phyloP scores from a whole-genome alignment of 179 eudicot species.

The Drosera spatulata region DNA sequence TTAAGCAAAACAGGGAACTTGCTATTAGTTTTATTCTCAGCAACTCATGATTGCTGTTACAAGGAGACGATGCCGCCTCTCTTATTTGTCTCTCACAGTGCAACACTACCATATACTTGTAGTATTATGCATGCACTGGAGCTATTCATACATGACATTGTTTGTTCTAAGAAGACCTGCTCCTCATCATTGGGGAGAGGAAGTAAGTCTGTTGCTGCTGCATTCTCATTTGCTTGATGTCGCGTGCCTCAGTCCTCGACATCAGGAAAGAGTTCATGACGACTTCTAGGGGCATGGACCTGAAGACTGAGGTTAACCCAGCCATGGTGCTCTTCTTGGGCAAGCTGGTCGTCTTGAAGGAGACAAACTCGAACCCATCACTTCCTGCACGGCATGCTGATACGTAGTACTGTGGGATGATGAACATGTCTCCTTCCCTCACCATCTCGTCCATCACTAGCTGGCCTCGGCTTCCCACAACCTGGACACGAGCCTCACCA shows the following conservation, averaged over 20 bases:
- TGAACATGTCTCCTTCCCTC: conserved; percentile 51
- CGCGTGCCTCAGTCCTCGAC: conserved; percentile 39
- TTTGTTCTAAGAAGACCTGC: conserved; percentile 9
- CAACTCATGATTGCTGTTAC: too few species aligned
- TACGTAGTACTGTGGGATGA: conserved; percentile 53
- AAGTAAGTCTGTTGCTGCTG: conserved; percentile 30
- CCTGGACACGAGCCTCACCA: conserved; percentile 51
- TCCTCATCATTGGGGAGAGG: conserved; percentile 21
- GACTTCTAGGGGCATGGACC: conserved; percentile 59
- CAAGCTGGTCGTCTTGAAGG: conserved; percentile 48
- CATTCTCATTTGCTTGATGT: conserved; percentile 34
- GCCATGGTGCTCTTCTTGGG: conserved; percentile 50
- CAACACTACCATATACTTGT: too few species aligned
- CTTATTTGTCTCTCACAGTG: too few species aligned
- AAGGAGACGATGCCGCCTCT: too few species aligned
- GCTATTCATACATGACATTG: background rate
- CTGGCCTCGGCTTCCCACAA: conserved; percentile 35
- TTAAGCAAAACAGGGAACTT: too few species aligned
- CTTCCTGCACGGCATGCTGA: conserved; percentile 37
- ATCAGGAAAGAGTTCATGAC: conserved; percentile 34
- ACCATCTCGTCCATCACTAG: conserved; percentile 49
- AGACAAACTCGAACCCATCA: conserved; percentile 50
- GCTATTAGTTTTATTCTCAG: too few species aligned
- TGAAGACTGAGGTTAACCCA: conserved; percentile 59
- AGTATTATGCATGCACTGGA: too few species aligned